These are phyloP conservation scores for Pilaira anomala DNA, from an alignment of 192 early-diverging fungal species.

Conservation along the genomic window DNA sequence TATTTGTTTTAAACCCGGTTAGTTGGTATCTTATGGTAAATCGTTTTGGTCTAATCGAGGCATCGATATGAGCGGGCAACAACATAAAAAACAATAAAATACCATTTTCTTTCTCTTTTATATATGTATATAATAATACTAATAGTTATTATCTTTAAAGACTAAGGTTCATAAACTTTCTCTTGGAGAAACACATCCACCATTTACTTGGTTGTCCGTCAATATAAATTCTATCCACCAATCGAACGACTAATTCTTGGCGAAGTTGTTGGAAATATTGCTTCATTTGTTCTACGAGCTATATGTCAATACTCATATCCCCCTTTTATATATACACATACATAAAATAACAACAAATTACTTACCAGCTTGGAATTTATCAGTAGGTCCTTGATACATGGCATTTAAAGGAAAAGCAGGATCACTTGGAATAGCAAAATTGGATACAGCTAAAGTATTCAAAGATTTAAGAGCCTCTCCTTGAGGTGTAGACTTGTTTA, in stretches of 20 bases:
- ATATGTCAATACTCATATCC: neutral
- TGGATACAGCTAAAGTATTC: slow-evolving; percentile 81
- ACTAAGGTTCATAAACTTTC: slow-evolving; percentile 95
- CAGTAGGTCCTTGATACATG: slow-evolving; percentile 73
- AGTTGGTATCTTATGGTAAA: slow-evolving; percentile 39
- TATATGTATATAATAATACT: neutral
- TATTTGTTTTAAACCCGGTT: neutral
- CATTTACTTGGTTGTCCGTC: slow-evolving; percentile 92
- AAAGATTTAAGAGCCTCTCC: slow-evolving; percentile 79
- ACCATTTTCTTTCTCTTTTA: neutral
- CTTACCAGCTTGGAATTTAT: slow-evolving; percentile 71
- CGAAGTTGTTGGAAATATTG: slow-evolving; percentile 90
- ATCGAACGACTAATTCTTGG: slow-evolving; percentile 77
- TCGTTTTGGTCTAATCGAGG: slow-evolving; percentile 35
- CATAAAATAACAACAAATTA: neutral
- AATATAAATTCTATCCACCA: slow-evolving; percentile 74
- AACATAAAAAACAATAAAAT: slow-evolving; percentile 19
- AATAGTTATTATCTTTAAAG: slow-evolving; percentile 37
- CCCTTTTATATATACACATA: neutral
- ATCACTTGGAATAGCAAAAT: slow-evolving; percentile 93
- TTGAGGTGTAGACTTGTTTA: slow-evolving; percentile 49
- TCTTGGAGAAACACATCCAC: slow-evolving; percentile 99
- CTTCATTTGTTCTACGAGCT: slow-evolving; percentile 61
- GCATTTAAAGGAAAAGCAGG: slow-evolving; percentile 88
- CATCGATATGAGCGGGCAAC: slow-evolving; percentile 26